Evolutionary conservation across 768 basidiomycete species (phyloP), one percentile per base, ranked within the genome.

Genomic region (Clitopilus hobsonii): DNA sequence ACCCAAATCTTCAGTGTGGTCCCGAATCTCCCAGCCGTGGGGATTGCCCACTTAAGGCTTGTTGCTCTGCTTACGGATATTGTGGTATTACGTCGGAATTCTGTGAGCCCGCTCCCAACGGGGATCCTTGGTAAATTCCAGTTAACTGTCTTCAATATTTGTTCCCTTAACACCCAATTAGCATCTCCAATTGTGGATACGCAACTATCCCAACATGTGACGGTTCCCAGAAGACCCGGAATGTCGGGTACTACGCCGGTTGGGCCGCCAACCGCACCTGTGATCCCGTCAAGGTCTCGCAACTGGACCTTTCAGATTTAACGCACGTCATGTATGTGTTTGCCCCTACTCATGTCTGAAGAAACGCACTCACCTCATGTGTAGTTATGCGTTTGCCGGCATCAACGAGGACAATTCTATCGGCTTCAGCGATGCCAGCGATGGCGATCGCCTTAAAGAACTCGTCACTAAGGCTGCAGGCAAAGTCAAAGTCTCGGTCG

Each of bases 161-260:
- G 32, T 18, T 14, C 26, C n/a, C n/a, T 13, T 5, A 8, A 5
- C 22, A 24, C 6, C 26, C 26, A 7, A 16, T 24, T 16, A 49
- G 49, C 28, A 49, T 49, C 49, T 49, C 49, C 5, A 49, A 49
- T 29, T 49, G 49, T 49, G 49, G 49, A 24, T 26, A 49, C 16
- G 49, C 49, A 5, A 25, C 49, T 29, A 18, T 49, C n/a, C 49
- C 49, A 49, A 26, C 49, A 24, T 49, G 49, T 49, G 49, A 29
- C 24, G 49, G 49, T 14, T 16, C 24, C 14, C 49, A 49, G 49
- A n/a, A n/a, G 24, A 49, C 49, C n/a, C 49, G 49, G 8, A 49
- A 49, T n/a, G 49, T 49, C 49, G 49, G 49, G n/a, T 49, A 49
- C 49, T 49, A 49, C 16, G 49, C 49, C 16, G 49, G 49, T 24